A percentile compares a stretch with the other conserved stretches of the same genome.
Evolutionary conservation across 129 eudicot species (phyloP).

Genomic region (Centaurea solstitialis): DNA sequence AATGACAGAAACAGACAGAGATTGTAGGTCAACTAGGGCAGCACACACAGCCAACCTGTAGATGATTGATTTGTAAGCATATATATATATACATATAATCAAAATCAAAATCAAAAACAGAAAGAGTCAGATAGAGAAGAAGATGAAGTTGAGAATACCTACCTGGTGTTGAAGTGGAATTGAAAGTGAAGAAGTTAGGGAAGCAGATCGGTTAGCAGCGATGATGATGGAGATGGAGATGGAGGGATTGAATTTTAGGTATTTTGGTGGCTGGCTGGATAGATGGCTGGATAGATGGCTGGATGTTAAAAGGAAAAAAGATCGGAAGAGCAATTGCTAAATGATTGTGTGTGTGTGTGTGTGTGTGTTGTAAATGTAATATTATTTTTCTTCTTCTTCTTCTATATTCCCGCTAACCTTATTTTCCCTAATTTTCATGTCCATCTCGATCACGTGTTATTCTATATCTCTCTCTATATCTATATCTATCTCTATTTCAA

Average conservation of each 20-base stretch:
- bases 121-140: not conserved
- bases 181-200: not conserved
- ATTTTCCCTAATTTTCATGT: slow-evolving; percentile 10
- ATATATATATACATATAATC: no score
- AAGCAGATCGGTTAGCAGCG: slow-evolving; percentile 23
- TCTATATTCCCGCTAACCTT: slow-evolving; percentile 30
- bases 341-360: slow-evolving; percentile 10
- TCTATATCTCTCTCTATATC: no score
- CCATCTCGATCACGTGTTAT: no score
- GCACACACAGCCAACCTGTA: slow-evolving; percentile 25
- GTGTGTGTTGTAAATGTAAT: slow-evolving; percentile 2
- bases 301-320: not conserved
- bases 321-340: not conserved
- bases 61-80: not conserved
- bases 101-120: not conserved
- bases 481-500: no score
- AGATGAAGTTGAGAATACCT: not conserved
- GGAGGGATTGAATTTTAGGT: slow-evolving; percentile 18
- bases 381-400: no score
- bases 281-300: no score
- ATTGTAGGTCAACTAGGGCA: slow-evolving; percentile 34
- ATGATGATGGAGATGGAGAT: slow-evolving; percentile 14
- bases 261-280: slow-evolving; percentile 11
- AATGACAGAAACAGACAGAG: slow-evolving; percentile 1
- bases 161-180: slow-evolving; percentile 16